Evolutionary conservation across 208 protist genomes (phyloP), one percentile per base, ranked within the genome.

Genomic region (Crithidia fasciculata): DNA sequence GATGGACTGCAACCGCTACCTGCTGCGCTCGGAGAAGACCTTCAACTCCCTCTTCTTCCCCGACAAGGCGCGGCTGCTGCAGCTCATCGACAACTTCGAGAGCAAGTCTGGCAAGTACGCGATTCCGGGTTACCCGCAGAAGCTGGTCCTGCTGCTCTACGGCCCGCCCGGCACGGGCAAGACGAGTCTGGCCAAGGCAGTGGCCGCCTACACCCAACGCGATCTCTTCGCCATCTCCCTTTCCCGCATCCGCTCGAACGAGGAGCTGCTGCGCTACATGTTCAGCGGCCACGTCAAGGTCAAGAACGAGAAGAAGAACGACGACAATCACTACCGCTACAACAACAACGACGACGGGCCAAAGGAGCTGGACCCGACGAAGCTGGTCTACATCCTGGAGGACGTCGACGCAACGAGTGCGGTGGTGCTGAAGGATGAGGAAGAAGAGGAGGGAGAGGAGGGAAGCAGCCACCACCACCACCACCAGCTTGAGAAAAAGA

Each of bases 141-240:
- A 91, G 82, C 74, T 98, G 28, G 84, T 91, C 53, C 77, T 98
- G 54, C 89, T 98, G 49, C 85, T 98, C 15, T 83, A 98, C 84
- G 97, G 97, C 0, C 97, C 97, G 10, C 97, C 97, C 8, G 97
- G 97, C 2, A 98, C 97, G 13, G 96, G 90, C 18, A 98, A 99
- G 73, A 99, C 97, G 54, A 95, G 94, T 71, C 85, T 97, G 37
- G 90, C 97, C 28, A 96, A 97, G 70, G 92, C 93, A 3, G 86
- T 98, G 50, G 93, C 95, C 15, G 80, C 86, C 58, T 78, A 96
- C 72, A 94, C 90, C 15, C 72, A 87, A 12, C 86, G 95, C 7
- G 63, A 95, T 72, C 92, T 98, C 69, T 74, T 97, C 58, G 85
- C 82, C 74, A 87, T 98, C 74, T 86, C 88, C 5, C 90, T 97